phyloP scores from a whole-genome alignment of 805 yeast species.

The Candida caryicola region DNA sequence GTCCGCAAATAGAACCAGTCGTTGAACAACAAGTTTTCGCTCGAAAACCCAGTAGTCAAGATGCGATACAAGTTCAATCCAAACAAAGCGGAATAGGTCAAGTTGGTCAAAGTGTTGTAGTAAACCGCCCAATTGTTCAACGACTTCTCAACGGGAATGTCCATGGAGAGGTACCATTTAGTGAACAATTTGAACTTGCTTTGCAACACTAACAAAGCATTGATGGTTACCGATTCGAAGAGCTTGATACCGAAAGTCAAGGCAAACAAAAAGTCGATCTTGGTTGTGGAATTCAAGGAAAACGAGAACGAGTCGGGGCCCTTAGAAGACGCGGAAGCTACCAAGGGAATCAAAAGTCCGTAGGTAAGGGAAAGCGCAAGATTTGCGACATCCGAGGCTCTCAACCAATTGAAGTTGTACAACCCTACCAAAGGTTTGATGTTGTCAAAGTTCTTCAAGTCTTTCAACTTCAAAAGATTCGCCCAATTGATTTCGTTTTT shows the following conservation, averaged over 20 bases:
- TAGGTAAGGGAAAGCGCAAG: slow-evolving; percentile 41
- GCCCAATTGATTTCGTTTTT: slow-evolving; percentile 35
- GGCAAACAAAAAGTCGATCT: slow-evolving; percentile 29
- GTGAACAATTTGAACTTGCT: slow-evolving; percentile 63
- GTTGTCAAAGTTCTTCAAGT: slow-evolving; percentile 42
- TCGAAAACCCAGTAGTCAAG: slow-evolving; percentile 14
- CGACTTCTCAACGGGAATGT: slow-evolving; percentile 61
- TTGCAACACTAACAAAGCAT: slow-evolving; percentile 54
- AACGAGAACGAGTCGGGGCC: slow-evolving; percentile 15
- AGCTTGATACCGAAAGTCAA: slow-evolving; percentile 48
- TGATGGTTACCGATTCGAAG: slow-evolving; percentile 49
- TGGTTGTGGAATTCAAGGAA: neutral
- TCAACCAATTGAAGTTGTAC: slow-evolving; percentile 57
- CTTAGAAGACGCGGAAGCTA: slow-evolving; percentile 24
- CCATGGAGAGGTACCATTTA: slow-evolving; percentile 59
- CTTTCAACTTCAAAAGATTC: slow-evolving; percentile 45
- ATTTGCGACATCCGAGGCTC: slow-evolving; percentile 62
- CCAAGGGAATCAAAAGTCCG: slow-evolving; percentile 41
- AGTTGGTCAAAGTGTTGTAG: slow-evolving; percentile 48
- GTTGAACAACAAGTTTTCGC: slow-evolving; percentile 17
- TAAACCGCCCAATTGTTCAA: slow-evolving; percentile 71
- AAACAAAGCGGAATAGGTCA: slow-evolving; percentile 56
- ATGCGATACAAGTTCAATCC: slow-evolving; percentile 33
- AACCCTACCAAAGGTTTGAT: slow-evolving; percentile 56
- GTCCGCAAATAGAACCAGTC: slow-evolving; percentile 49